These are phyloP conservation scores for Elsinoe ampelina DNA, from an alignment of 2,329 filamentous ascomycete species.

Conservation along the genomic window DNA sequence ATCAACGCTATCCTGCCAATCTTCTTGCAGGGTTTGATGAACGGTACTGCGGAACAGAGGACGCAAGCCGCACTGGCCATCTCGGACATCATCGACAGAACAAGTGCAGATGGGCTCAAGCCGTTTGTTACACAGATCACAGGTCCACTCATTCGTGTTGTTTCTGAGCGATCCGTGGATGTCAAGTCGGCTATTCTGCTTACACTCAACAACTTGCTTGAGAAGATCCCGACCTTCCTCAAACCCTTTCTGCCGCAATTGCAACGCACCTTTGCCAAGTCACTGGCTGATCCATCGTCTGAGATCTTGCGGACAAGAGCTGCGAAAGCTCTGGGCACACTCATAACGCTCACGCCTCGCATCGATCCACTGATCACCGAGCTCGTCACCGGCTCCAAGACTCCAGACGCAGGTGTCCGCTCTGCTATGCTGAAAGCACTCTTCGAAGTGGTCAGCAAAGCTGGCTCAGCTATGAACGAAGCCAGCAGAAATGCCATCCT, in stretches of 20 bases:
- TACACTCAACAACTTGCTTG: conserved; percentile 86
- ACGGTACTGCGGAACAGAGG: conserved; percentile 84
- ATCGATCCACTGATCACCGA: conserved; percentile 91
- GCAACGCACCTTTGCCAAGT: conserved; percentile 93
- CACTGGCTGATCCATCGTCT: conserved; percentile 84
- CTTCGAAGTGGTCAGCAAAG: conserved; percentile 93
- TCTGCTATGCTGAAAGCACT: conserved; percentile 95
- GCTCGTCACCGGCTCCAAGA: conserved; percentile 91
- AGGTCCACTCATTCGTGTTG: conserved; percentile 91
- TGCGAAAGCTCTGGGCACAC: conserved; percentile 83
- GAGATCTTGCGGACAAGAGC: conserved; percentile 79
- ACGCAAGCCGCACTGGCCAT: conserved; percentile 88
- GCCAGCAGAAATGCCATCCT: conserved; percentile 77
- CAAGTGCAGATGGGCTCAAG: conserved; percentile 76
- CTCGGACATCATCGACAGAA: conserved; percentile 90
- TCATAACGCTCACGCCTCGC: conserved; percentile 91
- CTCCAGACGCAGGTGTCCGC: conserved; percentile 73
- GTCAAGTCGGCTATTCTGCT: conserved; percentile 92
- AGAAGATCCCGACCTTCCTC: conserved; percentile 91
- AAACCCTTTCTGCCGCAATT: conserved; percentile 96
- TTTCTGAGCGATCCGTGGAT: conserved; percentile 90
- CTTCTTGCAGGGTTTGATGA: conserved; percentile 96
- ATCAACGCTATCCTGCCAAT: conserved; percentile 95
- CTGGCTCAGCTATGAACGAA: conserved; percentile 90
- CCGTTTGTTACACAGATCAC: conserved; percentile 97